These are phyloP conservation scores for Ophiostoma sp. DNA, from an alignment of 2,329 filamentous ascomycete species.

Conservation along the genomic window DNA sequence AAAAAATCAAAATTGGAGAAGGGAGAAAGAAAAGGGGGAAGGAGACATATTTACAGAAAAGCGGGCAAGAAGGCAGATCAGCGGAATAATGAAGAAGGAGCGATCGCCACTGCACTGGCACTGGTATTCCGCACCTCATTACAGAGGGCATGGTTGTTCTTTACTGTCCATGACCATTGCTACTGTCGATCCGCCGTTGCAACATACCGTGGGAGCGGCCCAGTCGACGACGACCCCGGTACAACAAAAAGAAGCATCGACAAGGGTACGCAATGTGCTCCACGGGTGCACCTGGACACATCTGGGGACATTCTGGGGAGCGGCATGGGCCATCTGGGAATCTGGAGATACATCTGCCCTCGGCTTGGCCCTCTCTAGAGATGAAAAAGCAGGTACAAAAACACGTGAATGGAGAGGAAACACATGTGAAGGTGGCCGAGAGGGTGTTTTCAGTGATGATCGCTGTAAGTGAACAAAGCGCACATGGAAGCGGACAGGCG, in stretches of 20 bases:
- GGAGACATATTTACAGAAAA: neutral
- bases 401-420: slow-evolving; percentile 7
- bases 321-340: neutral
- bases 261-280: neutral
- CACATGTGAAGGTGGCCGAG: neutral
- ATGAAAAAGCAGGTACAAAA: neutral
- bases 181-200: neutral
- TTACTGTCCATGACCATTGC: neutral
- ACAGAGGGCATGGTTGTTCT: neutral
- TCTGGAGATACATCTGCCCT: neutral
- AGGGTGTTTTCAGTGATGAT: neutral
- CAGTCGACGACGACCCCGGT: neutral
- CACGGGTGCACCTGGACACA: neutral
- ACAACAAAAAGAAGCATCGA: neutral
- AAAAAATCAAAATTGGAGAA: neutral
- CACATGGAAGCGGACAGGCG: neutral
- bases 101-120: neutral
- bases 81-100: neutral
- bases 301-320: neutral
- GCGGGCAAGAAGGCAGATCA: neutral
- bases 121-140: neutral
- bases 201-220: too few relatives aligned
- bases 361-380: neutral
- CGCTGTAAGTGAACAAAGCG: neutral
- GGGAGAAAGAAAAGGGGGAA: neutral